These are phyloP conservation scores for Camelina laxa DNA, from an alignment of 345 rosid genomes.

Conservation along the genomic window DNA sequence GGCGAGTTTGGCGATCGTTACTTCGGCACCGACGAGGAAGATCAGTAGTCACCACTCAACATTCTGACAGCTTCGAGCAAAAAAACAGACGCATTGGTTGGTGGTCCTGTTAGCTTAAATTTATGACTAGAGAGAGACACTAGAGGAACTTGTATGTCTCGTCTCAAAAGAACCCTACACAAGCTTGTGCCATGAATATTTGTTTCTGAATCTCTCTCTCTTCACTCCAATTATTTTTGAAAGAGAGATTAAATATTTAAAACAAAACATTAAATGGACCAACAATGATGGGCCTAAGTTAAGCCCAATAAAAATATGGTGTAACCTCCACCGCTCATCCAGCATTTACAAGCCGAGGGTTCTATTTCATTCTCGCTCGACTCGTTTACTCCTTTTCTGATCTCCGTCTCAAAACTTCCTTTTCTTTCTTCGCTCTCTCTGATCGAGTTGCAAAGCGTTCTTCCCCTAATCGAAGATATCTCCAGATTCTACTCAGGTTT, in stretches of 20 bases:
- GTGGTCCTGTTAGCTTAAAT: background rate
- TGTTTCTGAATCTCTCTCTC: background rate
- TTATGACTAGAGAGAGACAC: conserved; percentile 2
- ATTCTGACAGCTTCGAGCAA: conserved; percentile 3
- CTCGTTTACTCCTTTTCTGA: background rate
- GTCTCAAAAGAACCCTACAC: background rate
- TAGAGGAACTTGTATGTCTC: conserved; percentile 14
- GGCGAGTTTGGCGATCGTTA: conserved; percentile 98
- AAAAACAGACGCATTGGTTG: conserved; percentile 4
- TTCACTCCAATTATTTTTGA: background rate
- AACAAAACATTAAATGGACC: background rate
- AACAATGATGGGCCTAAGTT: background rate
- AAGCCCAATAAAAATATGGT: conserved; percentile 1
- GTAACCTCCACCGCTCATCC: background rate
- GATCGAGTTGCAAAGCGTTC: background rate
- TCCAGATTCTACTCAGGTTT: conserved; percentile 41
- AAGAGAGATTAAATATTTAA: background rate
- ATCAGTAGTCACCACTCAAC: background rate
- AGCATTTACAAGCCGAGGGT: background rate
- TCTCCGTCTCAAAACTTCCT: background rate
- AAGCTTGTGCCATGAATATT: too few relatives aligned
- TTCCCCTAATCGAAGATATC: conserved; percentile 6
- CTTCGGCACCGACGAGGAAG: conserved; percentile 91
- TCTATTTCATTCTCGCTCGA: background rate
- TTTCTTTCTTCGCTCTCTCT: too few relatives aligned